Evolutionary conservation across 2,329 filamentous ascomycete genomes (phyloP).

Genomic region (Alternaria hordeiaustralica): DNA sequence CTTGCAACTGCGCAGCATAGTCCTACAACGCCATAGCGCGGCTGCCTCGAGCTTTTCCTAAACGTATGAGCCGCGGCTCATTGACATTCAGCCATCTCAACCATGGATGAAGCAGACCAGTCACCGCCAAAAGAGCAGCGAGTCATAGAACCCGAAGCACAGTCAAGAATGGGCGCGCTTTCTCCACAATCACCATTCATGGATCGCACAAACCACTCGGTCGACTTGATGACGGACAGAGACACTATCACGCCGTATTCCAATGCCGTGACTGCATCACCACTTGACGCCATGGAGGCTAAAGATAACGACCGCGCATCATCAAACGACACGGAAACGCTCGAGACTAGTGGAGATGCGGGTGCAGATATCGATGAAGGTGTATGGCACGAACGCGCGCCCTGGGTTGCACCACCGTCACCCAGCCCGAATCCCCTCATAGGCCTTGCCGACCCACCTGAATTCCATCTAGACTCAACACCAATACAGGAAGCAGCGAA

Average conservation of each 20-base stretch:
- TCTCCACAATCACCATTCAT: neutral
- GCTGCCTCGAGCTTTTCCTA: neutral
- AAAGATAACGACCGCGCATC: neutral
- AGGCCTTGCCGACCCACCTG: neutral
- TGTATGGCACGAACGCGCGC: neutral
- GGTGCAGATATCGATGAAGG: neutral
- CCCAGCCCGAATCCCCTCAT: neutral
- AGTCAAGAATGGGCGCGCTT: neutral
- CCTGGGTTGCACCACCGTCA: too few species aligned
- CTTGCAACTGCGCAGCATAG: neutral
- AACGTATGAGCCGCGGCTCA: neutral
- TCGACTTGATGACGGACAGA: rapidly evolving
- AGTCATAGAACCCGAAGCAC: rapidly evolving
- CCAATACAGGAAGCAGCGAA: neutral
- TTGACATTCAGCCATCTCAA: neutral
- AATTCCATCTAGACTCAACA: neutral
- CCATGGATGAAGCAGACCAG: neutral
- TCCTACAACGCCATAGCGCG: neutral
- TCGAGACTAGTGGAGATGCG: neutral
- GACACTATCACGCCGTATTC: neutral
- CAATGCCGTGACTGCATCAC: neutral
- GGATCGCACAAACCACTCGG: neutral
- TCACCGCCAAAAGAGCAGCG: neutral
- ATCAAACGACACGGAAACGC: neutral
- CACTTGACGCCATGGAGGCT: neutral